A percentile compares a stretch with the other conserved stretches of the same genome.
Conservation (phyloP, 148 eudicot species). For the Vaccinium macrocarpon region DNA sequence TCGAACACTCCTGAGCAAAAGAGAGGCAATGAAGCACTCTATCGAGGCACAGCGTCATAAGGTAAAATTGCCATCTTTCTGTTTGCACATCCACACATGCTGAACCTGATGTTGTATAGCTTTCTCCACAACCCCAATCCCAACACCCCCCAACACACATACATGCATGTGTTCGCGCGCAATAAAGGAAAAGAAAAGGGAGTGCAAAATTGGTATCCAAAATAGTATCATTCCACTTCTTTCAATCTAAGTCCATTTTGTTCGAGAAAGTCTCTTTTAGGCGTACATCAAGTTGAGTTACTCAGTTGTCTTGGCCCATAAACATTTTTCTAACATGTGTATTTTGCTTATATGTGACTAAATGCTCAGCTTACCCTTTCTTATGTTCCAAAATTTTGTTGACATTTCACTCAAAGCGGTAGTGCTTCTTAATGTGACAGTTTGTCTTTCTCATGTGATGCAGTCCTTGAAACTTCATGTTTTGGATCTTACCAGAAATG, state of each 20-base stretch:
- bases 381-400: neutral
- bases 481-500: conserved; percentile 65
- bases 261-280: neutral
- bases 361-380: neutral
- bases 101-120: neutral
- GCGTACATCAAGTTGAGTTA: neutral
- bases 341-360: neutral
- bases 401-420: neutral
- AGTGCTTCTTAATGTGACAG: neutral
- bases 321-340: neutral
- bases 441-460: conserved; percentile 29
- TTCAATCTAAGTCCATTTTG: neutral
- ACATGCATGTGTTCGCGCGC: too few relatives aligned
- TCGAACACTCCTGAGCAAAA: conserved; percentile 70
- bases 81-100: neutral
- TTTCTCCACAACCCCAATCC: neutral
- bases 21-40: conserved; percentile 84
- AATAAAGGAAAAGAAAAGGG: neutral
- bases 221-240: neutral
- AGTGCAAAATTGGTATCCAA: neutral
- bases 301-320: neutral
- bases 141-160: neutral
- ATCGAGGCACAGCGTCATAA: conserved; percentile 75
- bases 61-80: conserved; percentile 35
- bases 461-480: conserved; percentile 96